Evolutionary conservation across 495 filamentous ascomycete species (phyloP), one percentile per base, ranked within the genome.

Genomic region (Daldinia childiae): DNA sequence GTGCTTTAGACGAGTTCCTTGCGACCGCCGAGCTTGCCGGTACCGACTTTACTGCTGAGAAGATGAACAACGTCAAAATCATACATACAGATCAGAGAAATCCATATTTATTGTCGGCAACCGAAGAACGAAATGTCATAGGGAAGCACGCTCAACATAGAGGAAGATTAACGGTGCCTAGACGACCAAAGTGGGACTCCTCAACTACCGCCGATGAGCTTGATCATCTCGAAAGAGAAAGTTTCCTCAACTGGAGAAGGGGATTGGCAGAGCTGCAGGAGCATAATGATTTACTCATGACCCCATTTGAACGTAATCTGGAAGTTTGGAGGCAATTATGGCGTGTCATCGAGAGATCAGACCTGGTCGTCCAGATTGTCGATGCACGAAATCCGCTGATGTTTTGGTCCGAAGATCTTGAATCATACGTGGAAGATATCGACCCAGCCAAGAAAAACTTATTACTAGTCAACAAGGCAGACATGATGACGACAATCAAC

Each of bases 271-370:
- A 97, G 72, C 82, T 99, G 38, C 93, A 97, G 77, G 95, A 98
- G 83, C 90, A 89, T 67, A 86, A 98, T 48, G 96, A 98, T 79
- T 82, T 99, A 61, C 83, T 98, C 58, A 96, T 99, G 94, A 99
- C 96, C 1, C 96, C 96, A 0, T 99, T 99, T 74, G 96, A 99
- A 85, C 87, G 95, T 36, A 99, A 99, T 79, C 72, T 99, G 66
- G 96, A 99, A 79, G 94, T 99, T 55, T 99, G 96, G 96, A 88
- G 96, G 77, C 96, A 99, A 79, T 76, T 99, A 72, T 99, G 96
- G 96, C 88, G 96, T 81, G 96, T 99, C 55, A 97, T 99, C 73
- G 96, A 99, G 83, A 87, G 96, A 26, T 97, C 93, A 8, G 95
- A 99, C 79, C 82, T 99, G 26, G 88, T 99, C 2, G 95, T 98